Percentiles rank a stretch among this genome's conserved stretches.
phyloP scores from a whole-genome alignment of 2,329 filamentous ascomycete genomes.

The Hypoxylon sp. region DNA sequence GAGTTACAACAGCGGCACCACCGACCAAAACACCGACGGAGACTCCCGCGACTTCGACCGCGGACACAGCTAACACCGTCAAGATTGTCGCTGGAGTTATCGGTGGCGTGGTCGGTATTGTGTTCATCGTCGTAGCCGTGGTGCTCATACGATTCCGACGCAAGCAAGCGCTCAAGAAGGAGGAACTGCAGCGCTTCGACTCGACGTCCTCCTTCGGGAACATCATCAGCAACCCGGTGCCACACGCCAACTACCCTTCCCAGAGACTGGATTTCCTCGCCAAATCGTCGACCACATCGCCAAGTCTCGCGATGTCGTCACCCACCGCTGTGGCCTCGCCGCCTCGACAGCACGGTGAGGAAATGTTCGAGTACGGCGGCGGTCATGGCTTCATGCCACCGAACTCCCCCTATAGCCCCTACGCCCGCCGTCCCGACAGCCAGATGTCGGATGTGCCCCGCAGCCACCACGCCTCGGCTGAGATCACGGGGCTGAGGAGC shows the following conservation, averaged over 20 bases:
- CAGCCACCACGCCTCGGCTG: slow-evolving; percentile 52
- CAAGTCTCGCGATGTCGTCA: slow-evolving; percentile 39
- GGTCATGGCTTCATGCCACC: slow-evolving; percentile 43
- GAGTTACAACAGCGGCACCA: slow-evolving; percentile 34
- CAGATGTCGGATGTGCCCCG: slow-evolving; percentile 46
- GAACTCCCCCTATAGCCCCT: slow-evolving; percentile 47
- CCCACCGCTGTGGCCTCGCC: slow-evolving; percentile 44
- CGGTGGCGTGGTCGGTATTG: slow-evolving; percentile 47
- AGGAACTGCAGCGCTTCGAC: slow-evolving; percentile 33
- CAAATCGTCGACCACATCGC: slow-evolving; percentile 41
- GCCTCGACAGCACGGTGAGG: slow-evolving; percentile 19
- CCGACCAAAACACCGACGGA: slow-evolving; percentile 34
- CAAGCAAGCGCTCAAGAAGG: slow-evolving; percentile 29
- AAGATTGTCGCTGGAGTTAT: slow-evolving; percentile 54
- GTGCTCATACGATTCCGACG: slow-evolving; percentile 45
- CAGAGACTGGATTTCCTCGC: slow-evolving; percentile 51
- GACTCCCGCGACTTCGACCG: slow-evolving; percentile 31
- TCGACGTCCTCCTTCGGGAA: slow-evolving; percentile 50
- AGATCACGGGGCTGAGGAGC: slow-evolving; percentile 49
- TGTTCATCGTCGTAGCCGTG: slow-evolving; percentile 37
- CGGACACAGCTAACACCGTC: slow-evolving; percentile 45
- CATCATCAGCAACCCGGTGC: slow-evolving; percentile 52
- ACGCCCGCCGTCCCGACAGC: slow-evolving; percentile 45
- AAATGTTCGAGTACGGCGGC: slow-evolving; percentile 7
- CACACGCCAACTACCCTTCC: slow-evolving; percentile 48